Evolutionary conservation across 140 eudicot species (phyloP).

Genomic region (Stevia rebaudiana): DNA sequence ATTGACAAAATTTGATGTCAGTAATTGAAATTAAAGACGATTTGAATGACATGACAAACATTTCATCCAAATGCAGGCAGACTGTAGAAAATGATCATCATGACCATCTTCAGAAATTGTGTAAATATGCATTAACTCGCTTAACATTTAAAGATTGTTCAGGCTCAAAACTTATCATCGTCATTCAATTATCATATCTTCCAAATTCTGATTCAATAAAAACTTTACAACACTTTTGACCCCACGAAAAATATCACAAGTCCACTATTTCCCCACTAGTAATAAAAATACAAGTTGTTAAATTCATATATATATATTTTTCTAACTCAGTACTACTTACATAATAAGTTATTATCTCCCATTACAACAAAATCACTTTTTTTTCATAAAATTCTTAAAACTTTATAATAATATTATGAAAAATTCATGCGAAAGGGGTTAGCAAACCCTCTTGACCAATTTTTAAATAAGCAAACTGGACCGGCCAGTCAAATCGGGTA

Average conservation of each 20-base stretch:
- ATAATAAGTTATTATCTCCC: background rate
- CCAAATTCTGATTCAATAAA: constrained; percentile 11
- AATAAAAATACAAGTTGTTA: no score
- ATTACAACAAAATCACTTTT: no score
- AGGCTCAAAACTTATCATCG: constrained; percentile 26
- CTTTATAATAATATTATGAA: no score
- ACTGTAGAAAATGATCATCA: constrained; percentile 27
- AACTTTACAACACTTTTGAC: background rate
- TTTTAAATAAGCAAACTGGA: no score
- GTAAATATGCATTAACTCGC: constrained; percentile 22
- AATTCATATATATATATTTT: no score
- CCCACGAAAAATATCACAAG: background rate
- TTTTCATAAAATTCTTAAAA: no score
- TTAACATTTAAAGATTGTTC: constrained; percentile 27
- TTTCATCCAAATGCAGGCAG: constrained; percentile 30
- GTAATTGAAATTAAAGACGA: background rate
- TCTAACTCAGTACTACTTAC: no score
- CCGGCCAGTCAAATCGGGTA: no score
- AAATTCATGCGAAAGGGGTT: no score
- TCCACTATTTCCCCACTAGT: no score
- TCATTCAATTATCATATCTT: constrained; percentile 28
- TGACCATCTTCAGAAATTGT: constrained; percentile 26
- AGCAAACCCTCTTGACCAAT: no score
- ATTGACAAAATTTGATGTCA: constrained; percentile 17
- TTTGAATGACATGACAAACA: constrained; percentile 37